Base-by-base conservation (phyloP, 192 early-diverging fungal genomes). In the Coemansia sp. region DNA sequence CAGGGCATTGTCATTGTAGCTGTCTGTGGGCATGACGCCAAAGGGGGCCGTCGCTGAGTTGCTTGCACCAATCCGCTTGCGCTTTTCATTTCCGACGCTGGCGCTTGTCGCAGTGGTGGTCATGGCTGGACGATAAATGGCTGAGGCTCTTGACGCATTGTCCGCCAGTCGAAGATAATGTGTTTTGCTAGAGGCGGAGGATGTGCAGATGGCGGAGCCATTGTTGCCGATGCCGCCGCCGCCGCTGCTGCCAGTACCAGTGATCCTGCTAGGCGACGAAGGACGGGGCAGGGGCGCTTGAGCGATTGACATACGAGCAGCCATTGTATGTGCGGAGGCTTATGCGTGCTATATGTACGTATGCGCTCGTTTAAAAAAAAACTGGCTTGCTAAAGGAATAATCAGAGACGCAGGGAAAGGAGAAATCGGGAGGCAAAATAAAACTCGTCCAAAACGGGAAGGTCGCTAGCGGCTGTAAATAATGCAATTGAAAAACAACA, bases 51-150 rank as follows among this genome's bases (percentile, higher is more conserved):
- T 25, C 28, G 33, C 28, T 56, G n/a, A 12, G 16, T 21, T 48
- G 34, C 34, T 38, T n/a, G 62, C 18, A 38, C 42, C 36, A 47
- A 48, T 38, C 56, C 34, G 63, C 47, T 56, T 75, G 42, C 67
- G 38, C 28, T 13, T 38, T 57, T 65, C 58, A 55, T 75, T 61
- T 65, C 38, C 62, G 62, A 63, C 66, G 60, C 66, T 35, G 8
- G 56, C 37, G 0, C 18, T 23, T 10, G 43, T 47, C n/a, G 43
- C n/a, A n/a, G n/a, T 21, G n/a, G 43, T 47, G 18, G 58, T 47
- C 65, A 64, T 74, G 62, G 45, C 48, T n/a, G 18, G 43, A 21
- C 43, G 28, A 62, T 68, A 74, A 62, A 68, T 74, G 62, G 45
- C 64, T 31, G 61, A 9, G 43, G 18, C 36, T 11, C 56, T 16